Percentiles rank a stretch among this genome's conserved stretches.
Evolutionary conservation across 75 land plant species (phyloP).

Genomic region (Cryptomeria japonica): DNA sequence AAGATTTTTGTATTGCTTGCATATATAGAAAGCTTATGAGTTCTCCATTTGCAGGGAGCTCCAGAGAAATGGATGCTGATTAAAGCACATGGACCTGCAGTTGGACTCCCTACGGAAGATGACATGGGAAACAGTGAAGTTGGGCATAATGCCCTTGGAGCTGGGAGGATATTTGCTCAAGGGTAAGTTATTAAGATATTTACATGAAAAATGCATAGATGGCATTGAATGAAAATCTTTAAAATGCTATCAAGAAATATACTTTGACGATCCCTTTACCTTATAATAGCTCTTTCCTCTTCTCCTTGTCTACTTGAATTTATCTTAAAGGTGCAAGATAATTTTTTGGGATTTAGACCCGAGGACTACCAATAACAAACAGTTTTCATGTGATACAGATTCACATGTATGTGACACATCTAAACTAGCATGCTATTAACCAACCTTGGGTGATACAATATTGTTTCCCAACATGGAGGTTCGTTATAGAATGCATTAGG

Average conservation of each 20-base stretch:
- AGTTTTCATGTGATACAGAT: background rate
- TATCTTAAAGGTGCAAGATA: background rate
- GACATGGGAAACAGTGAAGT: slow-evolving; percentile 99
- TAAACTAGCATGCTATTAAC: background rate
- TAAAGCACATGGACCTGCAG: slow-evolving; percentile 88
- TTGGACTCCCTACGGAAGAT: slow-evolving; percentile 94
- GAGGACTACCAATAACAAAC: background rate
- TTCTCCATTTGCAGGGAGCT: slow-evolving; percentile 39
- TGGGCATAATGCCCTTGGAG: slow-evolving; percentile 97
- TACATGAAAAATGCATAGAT: background rate
- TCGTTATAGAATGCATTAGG: background rate
- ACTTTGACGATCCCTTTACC: background rate
- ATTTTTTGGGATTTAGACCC: background rate
- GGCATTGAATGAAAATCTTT: background rate
- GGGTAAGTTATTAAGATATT: slow-evolving; percentile 48
- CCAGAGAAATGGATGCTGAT: slow-evolving; percentile 89
- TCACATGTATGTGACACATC: background rate
- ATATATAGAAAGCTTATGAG: background rate
- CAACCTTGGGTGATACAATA: no score
- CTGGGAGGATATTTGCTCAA: slow-evolving; percentile 91
- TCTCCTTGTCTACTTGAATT: background rate
- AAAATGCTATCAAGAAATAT: background rate
- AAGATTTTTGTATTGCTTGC: background rate
- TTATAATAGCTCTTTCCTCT: background rate
- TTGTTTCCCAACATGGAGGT: background rate